A percentile compares a stretch with the other conserved stretches of the same genome.
phyloP scores from a whole-genome alignment of 805 yeast species.

The Ogataea methanolica region DNA sequence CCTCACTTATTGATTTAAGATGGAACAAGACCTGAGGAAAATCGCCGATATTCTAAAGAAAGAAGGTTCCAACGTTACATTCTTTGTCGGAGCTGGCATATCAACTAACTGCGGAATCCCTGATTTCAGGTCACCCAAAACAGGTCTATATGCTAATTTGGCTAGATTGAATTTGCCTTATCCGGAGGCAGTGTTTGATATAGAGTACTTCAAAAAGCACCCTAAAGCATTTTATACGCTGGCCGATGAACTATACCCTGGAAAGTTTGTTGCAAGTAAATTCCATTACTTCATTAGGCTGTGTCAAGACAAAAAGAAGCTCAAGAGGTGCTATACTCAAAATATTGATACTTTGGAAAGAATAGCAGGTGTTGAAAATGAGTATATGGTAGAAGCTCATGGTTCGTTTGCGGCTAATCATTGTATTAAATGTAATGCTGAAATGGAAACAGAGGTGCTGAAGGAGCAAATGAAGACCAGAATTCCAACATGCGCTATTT shows the following conservation, averaged over 20 bases:
- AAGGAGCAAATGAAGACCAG: constrained; percentile 31
- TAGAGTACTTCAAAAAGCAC: constrained; percentile 66
- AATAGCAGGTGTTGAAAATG: constrained; percentile 67
- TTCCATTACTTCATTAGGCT: constrained; percentile 72
- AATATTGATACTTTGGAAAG: constrained; percentile 91
- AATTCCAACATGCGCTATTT: constrained; percentile 54
- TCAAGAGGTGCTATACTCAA: constrained; percentile 81
- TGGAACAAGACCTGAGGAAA: constrained; percentile 21
- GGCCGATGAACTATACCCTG: constrained; percentile 85
- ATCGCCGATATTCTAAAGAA: constrained; percentile 20
- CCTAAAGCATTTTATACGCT: constrained; percentile 84
- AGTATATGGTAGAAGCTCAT: constrained; percentile 81
- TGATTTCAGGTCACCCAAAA: constrained; percentile 86
- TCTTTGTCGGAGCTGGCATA: constrained; percentile 89
- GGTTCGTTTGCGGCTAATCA: constrained; percentile 87
- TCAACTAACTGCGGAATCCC: constrained; percentile 95
- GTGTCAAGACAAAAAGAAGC: constrained; percentile 55
- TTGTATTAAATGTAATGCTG: constrained; percentile 69
- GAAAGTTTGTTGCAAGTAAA: constrained; percentile 75
- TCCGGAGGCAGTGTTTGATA: constrained; percentile 95
- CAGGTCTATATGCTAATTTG: constrained; percentile 82
- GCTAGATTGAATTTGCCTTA: constrained; percentile 72
- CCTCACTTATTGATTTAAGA: not conserved
- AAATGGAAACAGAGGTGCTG: constrained; percentile 45
- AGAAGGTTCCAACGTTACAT: constrained; percentile 41